phyloP scores from a whole-genome alignment of 306 rosid species.

The Aeschynomene evenia region DNA sequence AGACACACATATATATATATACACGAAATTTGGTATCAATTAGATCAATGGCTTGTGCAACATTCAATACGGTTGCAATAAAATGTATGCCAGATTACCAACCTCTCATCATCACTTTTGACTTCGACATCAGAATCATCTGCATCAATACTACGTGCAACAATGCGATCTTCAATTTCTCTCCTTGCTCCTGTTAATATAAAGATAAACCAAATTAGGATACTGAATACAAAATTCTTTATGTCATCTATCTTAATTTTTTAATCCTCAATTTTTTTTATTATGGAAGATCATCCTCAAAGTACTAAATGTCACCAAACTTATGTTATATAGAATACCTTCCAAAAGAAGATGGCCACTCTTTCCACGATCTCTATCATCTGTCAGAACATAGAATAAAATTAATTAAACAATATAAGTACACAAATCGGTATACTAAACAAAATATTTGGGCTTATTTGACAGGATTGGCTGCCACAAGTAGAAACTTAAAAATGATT shows the following conservation, averaged over 20 bases:
- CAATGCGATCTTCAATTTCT: conserved; percentile 77
- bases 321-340: conserved; percentile 47
- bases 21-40: neutral
- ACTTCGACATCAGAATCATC: conserved; percentile 94
- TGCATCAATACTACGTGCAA: conserved; percentile 83
- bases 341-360: conserved; percentile 70
- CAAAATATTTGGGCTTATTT: neutral
- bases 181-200: conserved; percentile 59
- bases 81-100: conserved; percentile 20
- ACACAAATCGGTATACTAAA: neutral
- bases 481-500: neutral
- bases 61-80: neutral
- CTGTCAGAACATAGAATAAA: conserved; percentile 47
- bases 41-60: conserved; percentile 2
- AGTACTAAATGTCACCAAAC: conserved; percentile 4
- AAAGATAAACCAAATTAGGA: conserved; percentile 17
- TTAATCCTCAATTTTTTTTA: neutral
- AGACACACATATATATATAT: no score
- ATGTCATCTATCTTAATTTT: neutral
- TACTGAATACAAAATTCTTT: neutral
- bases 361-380: conserved; percentile 87
- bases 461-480: neutral
- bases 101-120: conserved; percentile 93
- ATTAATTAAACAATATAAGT: conserved; percentile 30
- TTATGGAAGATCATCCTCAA: neutral